Base-by-base conservation (phyloP, 768 basidiomycete species). In the Phlegmacium glaucopus region DNA sequence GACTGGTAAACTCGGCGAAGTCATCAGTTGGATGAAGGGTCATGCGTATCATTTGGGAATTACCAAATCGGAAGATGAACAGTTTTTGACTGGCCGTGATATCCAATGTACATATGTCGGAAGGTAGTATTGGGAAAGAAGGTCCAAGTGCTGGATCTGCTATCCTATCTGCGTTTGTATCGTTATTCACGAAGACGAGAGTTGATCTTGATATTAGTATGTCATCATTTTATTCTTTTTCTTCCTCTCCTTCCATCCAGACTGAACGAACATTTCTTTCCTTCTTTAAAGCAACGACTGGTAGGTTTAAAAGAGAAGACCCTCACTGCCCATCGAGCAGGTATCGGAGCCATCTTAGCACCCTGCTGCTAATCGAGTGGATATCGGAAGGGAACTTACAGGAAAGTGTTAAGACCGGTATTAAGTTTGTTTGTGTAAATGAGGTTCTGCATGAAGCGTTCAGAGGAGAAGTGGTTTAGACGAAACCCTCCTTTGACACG, bases 381-480 rank as follows among this genome's bases (percentile, higher is more conserved):
- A 98, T 60, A 94, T 99, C 27, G 93, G n/a, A 97, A 69, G 93
- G 94, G 74, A 98, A 98, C 61, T 95, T 98, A 0, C 94, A 93
- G 0, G 86, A 85, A 57, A 94, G 92, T 58, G 94, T 97, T 54
- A 97, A 97, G 78, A 85, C 83, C 6, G 95, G 94, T 16, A 94
- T 98, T 50, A 79, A 83, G 40, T 93, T 99, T 54, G 90, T 97
- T 51, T 98, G 95, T 62, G 95, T 96, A 47, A 78, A 77, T 57
- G 90, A 98, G 68, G 94, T 97, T 4, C 66, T 97, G 58, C 74
- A 83, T 47, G 91, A 94, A 66, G 90, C 90, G 35, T 97, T 97
- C 70, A 76, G 72, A 25, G 85, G 79, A 11, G 64, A 81, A 59
- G 50, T 42, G 12, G 61, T 83, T 16, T n/a, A n/a, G n/a, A n/a